A percentile compares a stretch with the other conserved stretches of the same genome.
Evolutionary conservation across 805 yeast species (phyloP).

Genomic region (Wickerhamiella domercqiae): DNA sequence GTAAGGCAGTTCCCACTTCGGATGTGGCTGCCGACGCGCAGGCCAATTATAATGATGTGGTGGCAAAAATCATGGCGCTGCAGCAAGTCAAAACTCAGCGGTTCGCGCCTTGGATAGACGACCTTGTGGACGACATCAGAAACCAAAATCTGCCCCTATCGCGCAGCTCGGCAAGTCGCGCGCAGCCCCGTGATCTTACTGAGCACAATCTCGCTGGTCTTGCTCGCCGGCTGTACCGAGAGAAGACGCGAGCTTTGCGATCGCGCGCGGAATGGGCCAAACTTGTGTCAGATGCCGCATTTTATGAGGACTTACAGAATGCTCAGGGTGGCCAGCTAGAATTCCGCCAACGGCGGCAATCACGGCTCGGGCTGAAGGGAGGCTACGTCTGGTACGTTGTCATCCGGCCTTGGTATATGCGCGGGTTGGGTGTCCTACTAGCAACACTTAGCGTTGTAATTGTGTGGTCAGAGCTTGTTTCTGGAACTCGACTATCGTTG

Average conservation of each 20-base stretch:
- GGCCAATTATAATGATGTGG: slow-evolving; percentile 46
- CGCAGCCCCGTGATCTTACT: slow-evolving; percentile 19
- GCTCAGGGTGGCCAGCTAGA: slow-evolving; percentile 20
- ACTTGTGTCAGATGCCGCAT: slow-evolving; percentile 33
- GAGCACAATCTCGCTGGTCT: slow-evolving; percentile 35
- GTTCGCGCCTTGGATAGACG: slow-evolving; percentile 51
- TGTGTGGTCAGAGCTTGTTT: slow-evolving; percentile 60
- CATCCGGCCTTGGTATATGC: slow-evolving; percentile 32
- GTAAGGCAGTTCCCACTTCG: slow-evolving; percentile 39
- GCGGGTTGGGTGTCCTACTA: slow-evolving; percentile 31
- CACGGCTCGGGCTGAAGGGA: too few relatives aligned
- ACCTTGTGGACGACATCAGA: slow-evolving; percentile 31
- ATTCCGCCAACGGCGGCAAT: slow-evolving; percentile 12
- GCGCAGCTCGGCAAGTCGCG: slow-evolving; percentile 10
- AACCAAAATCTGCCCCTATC: slow-evolving; percentile 13
- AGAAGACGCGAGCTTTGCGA: slow-evolving; percentile 38
- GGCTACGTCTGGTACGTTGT: slow-evolving; percentile 30
- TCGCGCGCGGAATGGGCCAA: slow-evolving; percentile 42
- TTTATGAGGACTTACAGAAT: slow-evolving; percentile 42
- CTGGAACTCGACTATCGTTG: slow-evolving; percentile 49
- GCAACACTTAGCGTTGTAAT: slow-evolving; percentile 35
- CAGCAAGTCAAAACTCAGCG: slow-evolving; percentile 32
- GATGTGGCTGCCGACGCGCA: slow-evolving; percentile 51
- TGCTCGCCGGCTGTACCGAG: slow-evolving; percentile 36
- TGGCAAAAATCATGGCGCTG: slow-evolving; percentile 41